Evolutionary conservation across 345 rosid species (phyloP), one percentile per base, ranked within the genome.

Genomic region (Ceriops decandra): DNA sequence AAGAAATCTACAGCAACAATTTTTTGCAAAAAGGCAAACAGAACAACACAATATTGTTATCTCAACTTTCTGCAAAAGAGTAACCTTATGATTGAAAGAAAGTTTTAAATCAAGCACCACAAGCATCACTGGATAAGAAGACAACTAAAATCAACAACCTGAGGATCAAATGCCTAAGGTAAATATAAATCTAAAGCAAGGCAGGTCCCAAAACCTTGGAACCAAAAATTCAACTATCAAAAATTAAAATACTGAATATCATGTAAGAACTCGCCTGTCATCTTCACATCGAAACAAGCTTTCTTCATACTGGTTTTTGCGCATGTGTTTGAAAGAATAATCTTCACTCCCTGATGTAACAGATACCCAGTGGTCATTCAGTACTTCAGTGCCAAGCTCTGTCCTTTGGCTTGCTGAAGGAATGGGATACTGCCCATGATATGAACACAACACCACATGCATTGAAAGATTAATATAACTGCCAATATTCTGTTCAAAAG

Each of bases 301-400:
- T 81, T 95, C 99, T 84, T 95, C 99, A 72, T 95, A 95, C 76
- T 95, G 99, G 76, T 95, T 95, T 83, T 91, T 95, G 58, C 96
- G 93, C 99, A 91, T 91, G 81, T 95, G 99, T 76, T 91, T 95
- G 66, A 95, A 95, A 60, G 99, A 91, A 86, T 95, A 95, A 81
- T 95, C 99, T 82, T 91, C 99, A 82, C 99, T 95, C 72, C 99
- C 99, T 67, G 99, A 95, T 72, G 99, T 91, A 52, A 95, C 97
- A 42, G 99, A 91, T 58, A 91, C 99, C 99, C 99, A 95, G 79
- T 88, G 85, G 72, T 95, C 96, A 83, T 95, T 95, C 77, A 95
- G 86, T 60, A 95, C 97, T 77, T 82, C 84, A 75, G 77, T 81
- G 66, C 92, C 99, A 83, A 88, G 85, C 72, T 81, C 92, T 62